A percentile compares a stretch with the other conserved stretches of the same genome.
Evolutionary conservation across 2,329 filamentous ascomycete genomes (phyloP).

Genomic region (Diaporthe eres): DNA sequence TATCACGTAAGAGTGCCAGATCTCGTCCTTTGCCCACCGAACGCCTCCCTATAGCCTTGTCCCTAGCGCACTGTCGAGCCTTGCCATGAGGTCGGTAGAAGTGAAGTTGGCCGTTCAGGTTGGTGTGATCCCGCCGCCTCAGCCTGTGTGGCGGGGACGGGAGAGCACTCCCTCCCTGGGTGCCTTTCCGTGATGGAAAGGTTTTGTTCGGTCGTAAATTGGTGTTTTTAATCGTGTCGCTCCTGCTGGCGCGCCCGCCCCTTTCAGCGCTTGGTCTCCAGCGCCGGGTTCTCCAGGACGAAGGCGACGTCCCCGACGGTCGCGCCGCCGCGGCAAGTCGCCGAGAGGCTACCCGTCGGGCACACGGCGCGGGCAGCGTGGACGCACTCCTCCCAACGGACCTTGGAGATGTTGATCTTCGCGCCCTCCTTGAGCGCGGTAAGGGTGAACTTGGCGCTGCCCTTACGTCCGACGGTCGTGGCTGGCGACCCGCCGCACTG

Average conservation of each 20-base stretch:
- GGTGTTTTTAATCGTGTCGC: not conserved
- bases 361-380: conserved; percentile 66
- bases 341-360: conserved; percentile 63
- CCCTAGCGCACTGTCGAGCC: conserved; percentile 31
- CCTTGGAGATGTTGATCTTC: conserved; percentile 67
- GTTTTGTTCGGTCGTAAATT: not conserved
- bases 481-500: conserved; percentile 59
- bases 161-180: not conserved
- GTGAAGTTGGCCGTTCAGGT: conserved; percentile 15
- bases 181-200: not conserved
- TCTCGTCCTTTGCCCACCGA: not conserved
- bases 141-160: not conserved
- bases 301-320: conserved; percentile 62
- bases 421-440: conserved; percentile 57
- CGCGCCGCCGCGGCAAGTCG: conserved; percentile 63
- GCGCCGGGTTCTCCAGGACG: conserved; percentile 50
- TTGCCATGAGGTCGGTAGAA: conserved; percentile 29
- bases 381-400: conserved; percentile 67
- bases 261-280: conserved; percentile 20
- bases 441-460: conserved; percentile 64
- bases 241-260: no score
- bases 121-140: not conserved
- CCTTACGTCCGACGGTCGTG: conserved; percentile 61
- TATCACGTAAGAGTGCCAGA: conserved; percentile 2
- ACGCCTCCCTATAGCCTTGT: conserved; percentile 22